phyloP scores from a whole-genome alignment of 352 stramenopile genomes.

The Albugo candida region DNA sequence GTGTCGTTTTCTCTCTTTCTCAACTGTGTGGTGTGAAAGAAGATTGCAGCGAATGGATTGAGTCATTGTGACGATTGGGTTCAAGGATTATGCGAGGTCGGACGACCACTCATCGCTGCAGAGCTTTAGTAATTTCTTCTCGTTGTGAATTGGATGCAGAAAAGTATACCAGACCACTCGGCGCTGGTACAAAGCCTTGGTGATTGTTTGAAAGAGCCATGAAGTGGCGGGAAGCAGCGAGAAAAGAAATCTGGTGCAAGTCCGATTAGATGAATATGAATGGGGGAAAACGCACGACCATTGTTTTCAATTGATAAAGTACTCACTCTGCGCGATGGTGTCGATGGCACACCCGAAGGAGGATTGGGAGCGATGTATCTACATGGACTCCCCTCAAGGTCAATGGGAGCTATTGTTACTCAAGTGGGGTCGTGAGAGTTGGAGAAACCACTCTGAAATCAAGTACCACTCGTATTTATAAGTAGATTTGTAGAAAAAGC shows the following conservation, averaged over 20 bases:
- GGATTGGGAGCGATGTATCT: not conserved
- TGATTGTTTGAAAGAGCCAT: slow-evolving; percentile 1
- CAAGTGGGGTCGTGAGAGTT: not conserved
- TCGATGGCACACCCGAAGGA: slow-evolving; percentile 3
- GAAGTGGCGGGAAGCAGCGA: no score
- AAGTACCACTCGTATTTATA: no score
- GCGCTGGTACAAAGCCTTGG: not conserved
- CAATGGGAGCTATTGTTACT: no score
- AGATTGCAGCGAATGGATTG: not conserved
- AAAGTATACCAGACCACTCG: slow-evolving; percentile 3
- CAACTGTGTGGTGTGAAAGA: slow-evolving; percentile 8
- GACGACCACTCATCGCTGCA: slow-evolving; percentile 2
- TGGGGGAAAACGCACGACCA: slow-evolving; percentile 1
- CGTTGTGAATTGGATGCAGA: slow-evolving; percentile 9
- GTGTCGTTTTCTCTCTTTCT: slow-evolving; percentile 10
- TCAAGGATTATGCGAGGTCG: slow-evolving; percentile 11
- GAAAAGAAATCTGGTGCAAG: no score
- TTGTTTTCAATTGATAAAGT: not conserved
- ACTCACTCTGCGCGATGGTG: slow-evolving; percentile 2
- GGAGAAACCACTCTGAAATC: no score
- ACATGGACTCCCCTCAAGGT: not conserved
- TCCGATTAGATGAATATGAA: not conserved
- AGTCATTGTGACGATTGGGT: slow-evolving; percentile 9
- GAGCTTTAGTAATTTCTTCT: slow-evolving; percentile 10
- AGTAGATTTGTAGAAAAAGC: no score